These are phyloP conservation scores for Cetraspora pellucida DNA, from an alignment of 192 early-diverging fungal species.

Conservation along the genomic window DNA sequence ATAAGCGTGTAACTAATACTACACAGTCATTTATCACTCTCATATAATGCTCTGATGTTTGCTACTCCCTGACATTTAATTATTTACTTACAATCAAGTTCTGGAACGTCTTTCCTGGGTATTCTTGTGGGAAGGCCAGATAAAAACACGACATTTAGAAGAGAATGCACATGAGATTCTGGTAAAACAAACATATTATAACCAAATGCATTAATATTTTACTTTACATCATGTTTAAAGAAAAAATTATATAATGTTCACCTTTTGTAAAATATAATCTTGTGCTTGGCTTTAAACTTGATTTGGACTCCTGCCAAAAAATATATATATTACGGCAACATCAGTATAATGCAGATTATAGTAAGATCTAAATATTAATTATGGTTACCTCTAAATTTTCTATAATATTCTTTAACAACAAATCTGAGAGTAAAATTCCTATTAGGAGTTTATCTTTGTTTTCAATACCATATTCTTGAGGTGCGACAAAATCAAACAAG, in stretches of 20 bases:
- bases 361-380: not conserved
- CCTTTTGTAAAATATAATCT: slow-evolving; percentile 95
- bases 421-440: slow-evolving; percentile 74
- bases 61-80: too few relatives aligned
- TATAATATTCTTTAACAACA: slow-evolving; percentile 79
- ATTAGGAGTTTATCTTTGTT: slow-evolving; percentile 83
- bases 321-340: too few relatives aligned
- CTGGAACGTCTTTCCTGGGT: slow-evolving; percentile 66
- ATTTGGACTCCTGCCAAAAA: slow-evolving; percentile 30
- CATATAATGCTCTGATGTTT: too few relatives aligned
- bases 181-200: not conserved
- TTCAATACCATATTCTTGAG: slow-evolving; percentile 91
- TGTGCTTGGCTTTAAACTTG: slow-evolving; percentile 59
- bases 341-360: not conserved
- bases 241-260: slow-evolving; percentile 25
- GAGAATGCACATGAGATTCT: slow-evolving; percentile 89
- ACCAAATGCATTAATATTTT: not conserved
- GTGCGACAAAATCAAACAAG: slow-evolving; percentile 92
- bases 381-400: slow-evolving; percentile 67
- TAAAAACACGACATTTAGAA: slow-evolving; percentile 89
- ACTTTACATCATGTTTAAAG: not conserved
- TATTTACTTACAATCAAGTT: slow-evolving; percentile 82
- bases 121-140: slow-evolving; percentile 79
- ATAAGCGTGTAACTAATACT: too few relatives aligned
- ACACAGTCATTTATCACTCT: too few relatives aligned